These are phyloP conservation scores for Desmodesmus armatus DNA, from an alignment of 139 green algal genomes.

Conservation along the genomic window DNA sequence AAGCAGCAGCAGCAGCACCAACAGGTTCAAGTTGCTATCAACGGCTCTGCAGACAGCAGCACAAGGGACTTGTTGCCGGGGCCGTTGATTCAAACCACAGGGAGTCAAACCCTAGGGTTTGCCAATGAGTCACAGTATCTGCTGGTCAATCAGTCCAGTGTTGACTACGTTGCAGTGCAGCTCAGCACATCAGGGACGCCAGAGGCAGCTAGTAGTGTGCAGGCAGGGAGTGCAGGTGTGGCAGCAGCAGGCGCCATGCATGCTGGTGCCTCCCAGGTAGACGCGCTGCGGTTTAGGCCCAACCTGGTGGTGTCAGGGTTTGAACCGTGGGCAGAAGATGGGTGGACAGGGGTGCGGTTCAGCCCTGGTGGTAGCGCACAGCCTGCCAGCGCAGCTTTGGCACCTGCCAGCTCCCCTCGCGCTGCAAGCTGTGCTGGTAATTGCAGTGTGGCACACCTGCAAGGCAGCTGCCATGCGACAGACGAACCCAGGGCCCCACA, in stretches of 20 bases:
- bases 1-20: conserved; percentile 4
- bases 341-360: conserved; percentile 59
- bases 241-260: neutral
- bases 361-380: neutral
- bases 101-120: conserved; percentile 65
- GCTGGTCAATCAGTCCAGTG: conserved; percentile 69
- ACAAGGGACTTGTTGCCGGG: neutral
- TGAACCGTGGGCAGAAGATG: conserved; percentile 72
- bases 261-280: neutral
- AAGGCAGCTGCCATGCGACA: neutral
- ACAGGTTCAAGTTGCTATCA: conserved; percentile 1
- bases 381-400: neutral
- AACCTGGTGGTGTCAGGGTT: conserved; percentile 77
- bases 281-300: conserved; percentile 67
- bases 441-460: neutral
- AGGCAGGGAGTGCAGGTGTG: conserved; percentile 17
- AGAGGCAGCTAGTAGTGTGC: too few relatives aligned
- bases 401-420: neutral
- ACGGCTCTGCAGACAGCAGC: conserved; percentile 1
- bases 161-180: conserved; percentile 60
- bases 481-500: neutral
- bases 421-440: neutral
- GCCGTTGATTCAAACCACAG: neutral
- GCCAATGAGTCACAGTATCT: conserved; percentile 90
- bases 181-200: conserved; percentile 9